Evolutionary conservation across 1,284 basidiomycete genomes (phyloP).

Genomic region (Xerocomus cyaneibrunnescens): DNA sequence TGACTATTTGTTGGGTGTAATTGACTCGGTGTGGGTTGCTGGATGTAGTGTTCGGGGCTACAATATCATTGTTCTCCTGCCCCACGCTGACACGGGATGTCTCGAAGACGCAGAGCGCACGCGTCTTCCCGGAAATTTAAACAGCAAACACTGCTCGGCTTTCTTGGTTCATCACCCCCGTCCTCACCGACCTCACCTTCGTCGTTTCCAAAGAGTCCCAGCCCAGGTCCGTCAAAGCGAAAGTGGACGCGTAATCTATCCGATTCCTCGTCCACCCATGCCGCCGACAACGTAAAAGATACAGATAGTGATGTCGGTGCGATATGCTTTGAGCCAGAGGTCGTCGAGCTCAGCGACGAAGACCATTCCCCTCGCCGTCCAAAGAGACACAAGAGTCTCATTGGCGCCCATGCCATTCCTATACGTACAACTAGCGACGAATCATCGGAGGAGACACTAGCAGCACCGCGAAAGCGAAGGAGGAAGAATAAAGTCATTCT

Average conservation of each 20-base stretch:
- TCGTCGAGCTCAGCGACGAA: slow-evolving; percentile 36
- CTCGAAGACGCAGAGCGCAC: slow-evolving; percentile 13
- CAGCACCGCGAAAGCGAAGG: slow-evolving; percentile 18
- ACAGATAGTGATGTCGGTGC: slow-evolving; percentile 47
- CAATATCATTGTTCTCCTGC: not conserved
- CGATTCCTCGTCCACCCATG: slow-evolving; percentile 13
- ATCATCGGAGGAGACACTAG: slow-evolving; percentile 20
- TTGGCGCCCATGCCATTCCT: slow-evolving; percentile 21
- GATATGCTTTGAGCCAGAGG: slow-evolving; percentile 48
- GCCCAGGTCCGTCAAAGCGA: slow-evolving; percentile 16
- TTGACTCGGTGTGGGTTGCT: no score
- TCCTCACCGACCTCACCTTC: slow-evolving; percentile 19
- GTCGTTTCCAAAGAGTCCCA: slow-evolving; percentile 3
- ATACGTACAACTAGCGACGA: slow-evolving; percentile 27
- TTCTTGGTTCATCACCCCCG: slow-evolving; percentile 30
- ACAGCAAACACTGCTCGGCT: slow-evolving; percentile 35
- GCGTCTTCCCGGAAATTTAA: slow-evolving; percentile 21
- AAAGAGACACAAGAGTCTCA: slow-evolving; percentile 29
- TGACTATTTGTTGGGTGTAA: no score
- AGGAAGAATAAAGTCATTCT: slow-evolving; percentile 19
- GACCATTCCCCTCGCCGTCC: slow-evolving; percentile 37
- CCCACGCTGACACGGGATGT: no score
- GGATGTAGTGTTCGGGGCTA: not conserved
- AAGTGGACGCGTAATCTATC: slow-evolving; percentile 12
- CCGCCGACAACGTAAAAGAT: slow-evolving; percentile 20